Evolutionary conservation across 129 eudicot genomes (phyloP), one percentile per base, ranked within the genome.

Genomic region (Artemisia argyi): DNA sequence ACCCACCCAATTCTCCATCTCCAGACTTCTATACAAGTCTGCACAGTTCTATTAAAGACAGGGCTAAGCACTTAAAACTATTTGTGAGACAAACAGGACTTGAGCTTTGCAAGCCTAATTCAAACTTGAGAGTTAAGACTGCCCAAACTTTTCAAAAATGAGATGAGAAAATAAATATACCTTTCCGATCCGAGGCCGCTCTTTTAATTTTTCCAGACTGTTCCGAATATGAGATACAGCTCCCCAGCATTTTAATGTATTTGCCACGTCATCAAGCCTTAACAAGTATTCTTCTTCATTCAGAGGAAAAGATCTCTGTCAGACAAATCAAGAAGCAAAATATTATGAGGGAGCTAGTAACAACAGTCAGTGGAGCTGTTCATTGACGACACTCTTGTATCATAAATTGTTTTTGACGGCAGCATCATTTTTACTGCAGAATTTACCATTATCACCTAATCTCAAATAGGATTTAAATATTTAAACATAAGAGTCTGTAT

Each of bases 201-300:
- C 99, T 80, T 95, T 95, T 52, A 68, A 61, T 55, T 86, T 95
- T 72, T 74, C 85, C 51, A 95, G 85, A 71, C 91, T 90, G 87
- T 76, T 86, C 28, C 99, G 87, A 61, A 95, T 81, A 82, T 95
- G 99, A 63, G 99, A 95, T 32, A 95, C 99, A 64, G 99, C 99
- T 71, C 99, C 97, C 97, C 97, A 95, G 63, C 99, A 95, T 81
- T 83, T 94, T 73, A 94, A 80, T 18, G 86, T 86, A 79, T 94
- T 94, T 52, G 99, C 99, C 69, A 94, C 97, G 46, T 94, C 99
- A 82, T 94, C 99, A 77, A 94, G 99, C 83, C 99, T 90, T 78
- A 94, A 69, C 55, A 94, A 76, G 78, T 94, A 94, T 80, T 94
- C 99, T 80, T 93, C 98, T 83, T 94, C 99, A 17, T 89, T 94